A percentile compares a stretch with the other conserved stretches of the same genome.
phyloP scores from a whole-genome alignment of 371 early-diverging fungal species.

The Mortierella sp. region DNA sequence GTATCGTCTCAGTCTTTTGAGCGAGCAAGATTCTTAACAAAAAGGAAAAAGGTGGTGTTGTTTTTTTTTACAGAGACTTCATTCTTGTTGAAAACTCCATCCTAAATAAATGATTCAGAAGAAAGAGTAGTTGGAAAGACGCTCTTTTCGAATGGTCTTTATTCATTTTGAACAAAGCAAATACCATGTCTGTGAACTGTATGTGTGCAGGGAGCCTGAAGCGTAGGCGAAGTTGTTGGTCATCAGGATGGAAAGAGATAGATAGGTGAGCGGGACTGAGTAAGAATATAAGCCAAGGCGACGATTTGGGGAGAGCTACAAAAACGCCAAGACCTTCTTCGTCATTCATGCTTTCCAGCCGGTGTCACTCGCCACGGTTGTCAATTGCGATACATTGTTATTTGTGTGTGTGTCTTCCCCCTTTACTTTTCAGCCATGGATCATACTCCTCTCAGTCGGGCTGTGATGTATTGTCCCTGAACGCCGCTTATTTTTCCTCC shows the following conservation, averaged over 20 bases:
- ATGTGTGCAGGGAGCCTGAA: neutral
- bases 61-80: slow-evolving; percentile 13
- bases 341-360: neutral
- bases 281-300: neutral
- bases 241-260: too few species aligned
- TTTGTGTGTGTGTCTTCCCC: neutral
- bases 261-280: neutral
- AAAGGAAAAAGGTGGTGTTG: neutral
- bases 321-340: slow-evolving; percentile 5
- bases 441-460: neutral
- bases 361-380: neutral
- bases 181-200: neutral
- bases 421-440: neutral
- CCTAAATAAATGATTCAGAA: slow-evolving; percentile 42
- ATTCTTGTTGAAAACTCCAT: slow-evolving; percentile 4
- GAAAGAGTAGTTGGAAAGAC: slow-evolving; percentile 23
- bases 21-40: neutral
- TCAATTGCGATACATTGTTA: neutral
- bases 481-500: neutral
- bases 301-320: too few species aligned
- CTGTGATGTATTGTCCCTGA: neutral
- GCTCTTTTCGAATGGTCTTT: slow-evolving; percentile 36
- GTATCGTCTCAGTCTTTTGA: neutral
- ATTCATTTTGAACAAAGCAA: slow-evolving; percentile 18
- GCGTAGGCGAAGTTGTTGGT: neutral